phyloP scores from a whole-genome alignment of 306 rosid species.

The Castanospermum australe region DNA sequence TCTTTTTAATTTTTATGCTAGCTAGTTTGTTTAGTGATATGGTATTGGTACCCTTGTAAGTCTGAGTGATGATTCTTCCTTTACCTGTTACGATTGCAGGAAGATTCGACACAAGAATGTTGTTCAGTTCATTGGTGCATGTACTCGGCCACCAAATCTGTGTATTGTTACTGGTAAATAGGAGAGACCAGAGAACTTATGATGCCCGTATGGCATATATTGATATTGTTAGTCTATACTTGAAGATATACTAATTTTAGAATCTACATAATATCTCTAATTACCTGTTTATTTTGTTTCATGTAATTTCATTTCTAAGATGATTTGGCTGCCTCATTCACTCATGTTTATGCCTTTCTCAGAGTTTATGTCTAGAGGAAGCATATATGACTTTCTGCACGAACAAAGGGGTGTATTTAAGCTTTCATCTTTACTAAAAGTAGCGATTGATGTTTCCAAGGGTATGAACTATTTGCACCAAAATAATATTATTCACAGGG shows the following conservation, averaged over 20 bases:
- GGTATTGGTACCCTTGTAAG: constrained; percentile 12
- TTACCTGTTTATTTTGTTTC: constrained; percentile 22
- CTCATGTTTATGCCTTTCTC: constrained; percentile 51
- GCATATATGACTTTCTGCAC: constrained; percentile 94
- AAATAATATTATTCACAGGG: constrained; percentile 97
- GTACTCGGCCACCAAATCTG: constrained; percentile 85
- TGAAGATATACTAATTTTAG: not conserved
- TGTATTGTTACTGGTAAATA: constrained; percentile 92
- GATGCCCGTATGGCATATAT: not conserved
- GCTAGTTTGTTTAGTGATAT: not conserved
- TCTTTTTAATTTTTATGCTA: constrained; percentile 1
- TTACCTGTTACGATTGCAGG: constrained; percentile 53
- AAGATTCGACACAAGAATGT: constrained; percentile 98
- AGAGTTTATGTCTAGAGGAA: constrained; percentile 98
- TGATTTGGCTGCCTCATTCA: constrained; percentile 31
- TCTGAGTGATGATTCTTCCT: constrained; percentile 17
- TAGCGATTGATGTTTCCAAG: constrained; percentile 87
- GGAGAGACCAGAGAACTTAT: constrained; percentile 6
- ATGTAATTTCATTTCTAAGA: constrained; percentile 22
- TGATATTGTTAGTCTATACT: not conserved
- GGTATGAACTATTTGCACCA: constrained; percentile 99
- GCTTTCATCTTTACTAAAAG: constrained; percentile 93
- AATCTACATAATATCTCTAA: constrained; percentile 24
- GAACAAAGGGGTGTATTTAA: constrained; percentile 85
- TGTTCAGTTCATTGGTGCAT: constrained; percentile 97